A percentile compares a stretch with the other conserved stretches of the same genome.
phyloP scores from a whole-genome alignment of 2,329 filamentous ascomycete species.

The Colletotrichum cordylinicola region DNA sequence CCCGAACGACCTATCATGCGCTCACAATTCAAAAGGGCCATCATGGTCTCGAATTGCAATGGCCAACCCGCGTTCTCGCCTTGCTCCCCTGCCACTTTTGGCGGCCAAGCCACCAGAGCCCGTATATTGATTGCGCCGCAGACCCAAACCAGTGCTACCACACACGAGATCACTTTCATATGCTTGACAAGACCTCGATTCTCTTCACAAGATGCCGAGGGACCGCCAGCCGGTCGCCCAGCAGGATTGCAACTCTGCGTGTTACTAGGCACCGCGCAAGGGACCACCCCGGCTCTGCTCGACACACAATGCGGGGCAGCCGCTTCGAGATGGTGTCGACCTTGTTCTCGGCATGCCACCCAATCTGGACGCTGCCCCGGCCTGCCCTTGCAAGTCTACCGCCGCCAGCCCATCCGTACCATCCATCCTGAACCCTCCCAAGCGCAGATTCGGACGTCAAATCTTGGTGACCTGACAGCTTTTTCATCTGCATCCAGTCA shows the following conservation, averaged over 20 bases:
- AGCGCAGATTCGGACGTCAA: not conserved
- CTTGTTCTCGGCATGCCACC: constrained; percentile 20
- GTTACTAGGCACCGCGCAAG: not conserved
- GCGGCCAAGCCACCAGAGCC: not conserved
- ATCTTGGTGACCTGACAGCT: not conserved
- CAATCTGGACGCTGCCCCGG: constrained; percentile 20
- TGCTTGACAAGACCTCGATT: not conserved
- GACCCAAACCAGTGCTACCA: not conserved
- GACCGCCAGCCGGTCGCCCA: constrained; percentile 1
- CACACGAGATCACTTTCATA: constrained; percentile 18
- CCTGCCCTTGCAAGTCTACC: constrained; percentile 15
- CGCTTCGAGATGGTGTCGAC: constrained; percentile 24
- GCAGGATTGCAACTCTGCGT: constrained; percentile 14
- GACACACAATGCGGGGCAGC: constrained; percentile 21
- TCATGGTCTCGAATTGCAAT: not conserved
- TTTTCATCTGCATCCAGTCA: constrained; percentile 2
- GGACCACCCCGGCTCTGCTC: constrained; percentile 9
- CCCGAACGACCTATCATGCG: not conserved
- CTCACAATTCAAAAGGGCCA: not conserved
- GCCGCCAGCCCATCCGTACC: not conserved
- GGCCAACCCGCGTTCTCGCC: not conserved
- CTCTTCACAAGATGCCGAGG: constrained; percentile 22
- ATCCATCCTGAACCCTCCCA: not conserved
- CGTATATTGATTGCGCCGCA: not conserved
- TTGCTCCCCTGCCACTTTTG: not conserved